Base-by-base conservation (phyloP, 2,329 filamentous ascomycete species). In the Lojkania enalia region DNA sequence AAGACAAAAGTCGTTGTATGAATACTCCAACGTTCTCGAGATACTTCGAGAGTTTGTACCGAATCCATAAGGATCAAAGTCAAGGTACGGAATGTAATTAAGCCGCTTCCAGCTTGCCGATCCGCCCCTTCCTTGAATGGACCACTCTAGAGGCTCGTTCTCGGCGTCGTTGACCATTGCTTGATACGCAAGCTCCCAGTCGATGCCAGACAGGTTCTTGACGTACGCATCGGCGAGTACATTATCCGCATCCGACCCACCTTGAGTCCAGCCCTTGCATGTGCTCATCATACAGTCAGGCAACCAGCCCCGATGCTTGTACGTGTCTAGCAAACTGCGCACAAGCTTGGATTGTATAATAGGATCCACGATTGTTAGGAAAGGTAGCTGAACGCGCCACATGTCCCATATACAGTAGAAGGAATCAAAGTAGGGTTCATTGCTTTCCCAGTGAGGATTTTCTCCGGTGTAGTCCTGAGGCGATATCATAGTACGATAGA, bases 281-380 rank as follows among this genome's bases (percentile, higher is more conserved):
- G 89, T 74, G n/a, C 78, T 83, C 86, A 90, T 90, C 25, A 85
- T 82, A 51, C 86, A 90, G 58, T 90, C 87, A 0, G 87, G 87
- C 1, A 90, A 73, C 76, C 84, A 89, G 1, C 86, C 87, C 52
- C 86, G 79, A 44, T 88, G 77, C 19, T 81, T 77, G 54, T 89
- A 90, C 1, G 81, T 88, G 46, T 89, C 86, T 14, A 90, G 80
- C 21, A 90, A 71, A 43, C 83, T 87, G 16, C 85, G 77, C 9
- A 90, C 75, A 80, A 90, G 87, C 43, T 79, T 70, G 0, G 83
- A 78, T 40, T 88, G 80, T 1, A 82, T 78, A 0, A 69, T 49
- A 0, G 87, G 85, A 54, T 90, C 86, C 1, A 86, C 48, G 16
- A 90, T 73, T 0, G 84, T 87, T 20, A 90, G 71, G 15, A 90